Evolutionary conservation across 1,139 yeast species (phyloP).

Genomic region (Kodamaea derodonti): DNA sequence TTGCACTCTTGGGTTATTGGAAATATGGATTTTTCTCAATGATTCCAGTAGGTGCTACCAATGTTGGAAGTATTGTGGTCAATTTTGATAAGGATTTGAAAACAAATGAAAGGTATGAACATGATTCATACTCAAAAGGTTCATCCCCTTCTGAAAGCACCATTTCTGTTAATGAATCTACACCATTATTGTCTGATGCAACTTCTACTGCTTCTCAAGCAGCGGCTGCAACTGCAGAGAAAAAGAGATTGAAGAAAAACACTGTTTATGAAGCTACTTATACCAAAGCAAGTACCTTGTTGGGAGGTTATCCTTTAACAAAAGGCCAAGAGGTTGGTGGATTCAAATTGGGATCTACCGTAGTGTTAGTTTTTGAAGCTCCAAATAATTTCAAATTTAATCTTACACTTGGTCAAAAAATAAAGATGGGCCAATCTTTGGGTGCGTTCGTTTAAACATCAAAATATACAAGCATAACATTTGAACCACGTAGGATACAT

Average conservation of each 20-base stretch:
- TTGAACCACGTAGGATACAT: too few relatives aligned
- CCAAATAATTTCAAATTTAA: constrained; percentile 74
- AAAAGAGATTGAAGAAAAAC: constrained; percentile 54
- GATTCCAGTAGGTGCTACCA: constrained; percentile 99
- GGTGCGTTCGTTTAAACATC: constrained; percentile 49
- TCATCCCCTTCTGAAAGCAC: constrained; percentile 23
- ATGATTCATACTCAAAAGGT: constrained; percentile 36
- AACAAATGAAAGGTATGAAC: constrained; percentile 73
- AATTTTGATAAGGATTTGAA: constrained; percentile 89
- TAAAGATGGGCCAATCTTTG: constrained; percentile 80
- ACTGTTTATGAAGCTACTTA: constrained; percentile 96
- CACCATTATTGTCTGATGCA: background rate
- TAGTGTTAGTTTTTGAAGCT: constrained; percentile 94
- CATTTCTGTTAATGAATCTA: constrained; percentile 20
- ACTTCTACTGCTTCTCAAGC: background rate
- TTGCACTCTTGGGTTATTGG: constrained; percentile 94
- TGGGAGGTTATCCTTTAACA: constrained; percentile 83
- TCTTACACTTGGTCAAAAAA: constrained; percentile 67
- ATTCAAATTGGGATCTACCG: constrained; percentile 91
- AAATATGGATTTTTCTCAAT: constrained; percentile 94
- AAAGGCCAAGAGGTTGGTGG: constrained; percentile 98
- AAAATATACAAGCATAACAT: too few relatives aligned
- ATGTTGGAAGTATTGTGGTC: constrained; percentile 91
- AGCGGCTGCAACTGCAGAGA: constrained; percentile 14
- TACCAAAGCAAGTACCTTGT: constrained; percentile 68